Base-by-base conservation (phyloP, 495 filamentous ascomycete species). In the Umbilicaria muhlenbergii region DNA sequence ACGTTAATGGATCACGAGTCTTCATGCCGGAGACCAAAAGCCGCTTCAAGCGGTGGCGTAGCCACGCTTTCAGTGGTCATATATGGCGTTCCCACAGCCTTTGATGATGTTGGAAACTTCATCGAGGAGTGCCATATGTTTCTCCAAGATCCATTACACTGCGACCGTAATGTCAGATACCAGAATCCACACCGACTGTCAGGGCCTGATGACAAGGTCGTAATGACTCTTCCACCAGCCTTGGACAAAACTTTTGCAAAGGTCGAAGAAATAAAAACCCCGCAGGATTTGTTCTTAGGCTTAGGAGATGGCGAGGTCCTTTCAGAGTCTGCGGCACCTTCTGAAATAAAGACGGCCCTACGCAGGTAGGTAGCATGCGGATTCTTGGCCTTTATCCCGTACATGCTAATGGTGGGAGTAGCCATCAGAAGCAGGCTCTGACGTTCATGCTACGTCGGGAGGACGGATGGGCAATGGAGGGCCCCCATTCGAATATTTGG, bases 181-280 rank as follows among this genome's bases (percentile, higher is more conserved):
- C 59, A 51, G 33, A 70, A 70, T 47, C 66, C 66, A 1, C 66
- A 70, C 18, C 46, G 57, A 13, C 53, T 69, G 4, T 61, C 61
- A 44, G 51, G 34, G 17, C 35, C 17, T 1, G 46, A 63, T 41
- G 18, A 46, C 1, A 32, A 54, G n/a, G 41, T 43, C 5, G 45
- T 37, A 11, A 52, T 41, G 41, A 57, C 51, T 4, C 43, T 51
- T 38, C 5, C 19, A 2, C 19, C n/a, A 50, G 35, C 24, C 53
- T 36, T 16, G 32, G 5, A 35, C 14, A 16, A 32, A 24, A n/a
- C 17, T 36, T 13, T 7, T 16, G 33, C 19, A 21, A 21, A 21
- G 19, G 5, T 21, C 19, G 19, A 21, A 21, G 19, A 21, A 21
- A 21, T 21, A 2, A 21, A 21, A 21, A 21, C 19, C 5, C 19